Evolutionary conservation across 768 basidiomycete species (phyloP).

Genomic region (Termitomyces sp.): DNA sequence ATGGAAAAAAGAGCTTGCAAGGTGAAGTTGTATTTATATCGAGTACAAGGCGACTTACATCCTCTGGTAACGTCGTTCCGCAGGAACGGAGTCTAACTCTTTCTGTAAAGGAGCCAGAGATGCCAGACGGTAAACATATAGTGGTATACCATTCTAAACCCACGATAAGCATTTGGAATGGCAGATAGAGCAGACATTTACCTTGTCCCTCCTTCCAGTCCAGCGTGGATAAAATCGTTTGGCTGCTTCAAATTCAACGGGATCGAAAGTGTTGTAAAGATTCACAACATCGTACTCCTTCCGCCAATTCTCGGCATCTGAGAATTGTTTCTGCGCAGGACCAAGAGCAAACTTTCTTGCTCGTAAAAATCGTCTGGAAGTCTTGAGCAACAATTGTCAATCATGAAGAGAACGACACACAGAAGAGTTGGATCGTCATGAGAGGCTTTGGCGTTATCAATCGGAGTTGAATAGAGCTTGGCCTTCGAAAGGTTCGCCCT

Average conservation of each 20-base stretch:
- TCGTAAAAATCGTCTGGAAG: slow-evolving; percentile 75
- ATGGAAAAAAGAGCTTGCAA: not conserved
- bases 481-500: slow-evolving; percentile 46
- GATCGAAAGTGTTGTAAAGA: slow-evolving; percentile 58
- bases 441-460: slow-evolving; percentile 34
- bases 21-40: not conserved
- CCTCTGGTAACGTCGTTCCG: slow-evolving; percentile 59
- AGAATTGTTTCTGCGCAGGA: slow-evolving; percentile 70
- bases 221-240: slow-evolving; percentile 74
- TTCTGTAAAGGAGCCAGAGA: slow-evolving; percentile 55
- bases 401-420: slow-evolving; percentile 34
- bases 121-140: slow-evolving; percentile 77
- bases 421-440: slow-evolving; percentile 67
- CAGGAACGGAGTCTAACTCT: slow-evolving; percentile 52
- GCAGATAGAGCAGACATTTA: slow-evolving; percentile 21
- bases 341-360: slow-evolving; percentile 64
- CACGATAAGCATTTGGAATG: not conserved
- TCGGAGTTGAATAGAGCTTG: slow-evolving; percentile 45
- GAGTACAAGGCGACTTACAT: slow-evolving; percentile 46
- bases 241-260: slow-evolving; percentile 55
- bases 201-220: slow-evolving; percentile 79
- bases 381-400: not conserved
- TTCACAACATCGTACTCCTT: slow-evolving; percentile 54
- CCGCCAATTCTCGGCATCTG: slow-evolving; percentile 67
- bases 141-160: slow-evolving; percentile 57